These are phyloP conservation scores for Neoscytalidium dimidiatum DNA, from an alignment of 2,329 filamentous ascomycete species.

Conservation along the genomic window DNA sequence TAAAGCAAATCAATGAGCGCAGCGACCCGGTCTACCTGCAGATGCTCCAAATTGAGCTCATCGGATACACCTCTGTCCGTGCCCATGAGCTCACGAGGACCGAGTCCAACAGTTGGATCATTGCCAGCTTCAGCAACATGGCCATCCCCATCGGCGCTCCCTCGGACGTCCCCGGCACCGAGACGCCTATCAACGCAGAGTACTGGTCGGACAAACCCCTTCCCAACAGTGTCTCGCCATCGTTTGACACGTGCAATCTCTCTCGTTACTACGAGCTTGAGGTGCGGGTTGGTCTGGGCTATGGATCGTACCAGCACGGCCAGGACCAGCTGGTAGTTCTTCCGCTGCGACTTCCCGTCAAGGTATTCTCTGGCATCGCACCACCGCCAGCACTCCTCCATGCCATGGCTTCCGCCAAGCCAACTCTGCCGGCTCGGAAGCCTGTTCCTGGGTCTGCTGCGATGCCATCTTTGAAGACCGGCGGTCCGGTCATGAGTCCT, in stretches of 20 bases:
- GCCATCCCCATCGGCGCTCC: conserved; percentile 66
- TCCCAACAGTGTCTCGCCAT: conserved; percentile 84
- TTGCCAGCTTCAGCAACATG: conserved; percentile 72
- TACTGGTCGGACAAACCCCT: conserved; percentile 73
- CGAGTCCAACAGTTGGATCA: conserved; percentile 74
- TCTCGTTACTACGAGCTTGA: conserved; percentile 81
- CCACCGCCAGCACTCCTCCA: conserved; percentile 77
- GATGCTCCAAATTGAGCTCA: conserved; percentile 77
- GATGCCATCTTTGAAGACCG: not conserved
- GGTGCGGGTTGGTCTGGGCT: conserved; percentile 74
- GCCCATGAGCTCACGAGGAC: conserved; percentile 73
- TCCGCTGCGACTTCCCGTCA: conserved; percentile 75
- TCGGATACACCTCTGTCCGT: conserved; percentile 76
- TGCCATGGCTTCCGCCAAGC: conserved; percentile 51
- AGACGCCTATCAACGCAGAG: conserved; percentile 67
- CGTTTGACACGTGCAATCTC: conserved; percentile 88
- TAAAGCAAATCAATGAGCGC: conserved; percentile 72
- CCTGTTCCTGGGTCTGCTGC: conserved; percentile 8
- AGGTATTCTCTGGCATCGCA: conserved; percentile 84
- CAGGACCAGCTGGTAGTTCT: conserved; percentile 75
- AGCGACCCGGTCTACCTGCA: conserved; percentile 73
- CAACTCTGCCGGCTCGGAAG: conserved; percentile 3
- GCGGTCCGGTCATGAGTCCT: not conserved
- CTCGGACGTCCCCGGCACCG: conserved; percentile 61
- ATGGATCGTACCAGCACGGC: conserved; percentile 60